Percentiles rank a stretch among this genome's conserved stretches.
These are phyloP conservation scores for Mortierella claussenii DNA, from an alignment of 192 early-diverging fungal genomes.

Conservation along the genomic window DNA sequence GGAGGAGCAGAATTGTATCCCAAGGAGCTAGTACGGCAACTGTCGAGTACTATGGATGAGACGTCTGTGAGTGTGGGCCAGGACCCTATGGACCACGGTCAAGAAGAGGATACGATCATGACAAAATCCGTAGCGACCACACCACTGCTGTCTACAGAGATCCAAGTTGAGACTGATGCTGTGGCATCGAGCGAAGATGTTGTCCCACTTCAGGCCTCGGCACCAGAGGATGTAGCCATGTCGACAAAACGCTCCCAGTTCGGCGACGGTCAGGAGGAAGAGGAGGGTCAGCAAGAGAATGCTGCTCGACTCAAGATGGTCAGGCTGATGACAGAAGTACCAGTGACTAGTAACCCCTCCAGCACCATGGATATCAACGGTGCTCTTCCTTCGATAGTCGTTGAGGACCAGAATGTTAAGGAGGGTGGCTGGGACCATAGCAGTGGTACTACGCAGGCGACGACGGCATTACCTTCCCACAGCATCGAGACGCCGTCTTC, in stretches of 20 bases:
- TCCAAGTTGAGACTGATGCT: neutral
- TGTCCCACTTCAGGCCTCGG: neutral
- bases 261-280: constrained; percentile 5
- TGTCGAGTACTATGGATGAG: neutral
- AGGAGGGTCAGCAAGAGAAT: constrained; percentile 11
- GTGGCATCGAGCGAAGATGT: neutral
- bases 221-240: neutral
- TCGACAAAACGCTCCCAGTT: neutral
- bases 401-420: neutral
- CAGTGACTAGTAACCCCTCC: neutral
- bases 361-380: neutral
- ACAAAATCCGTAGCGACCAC: neutral
- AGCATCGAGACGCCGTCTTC: constrained; percentile 7
- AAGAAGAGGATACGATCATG: neutral
- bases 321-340: neutral
- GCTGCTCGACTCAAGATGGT: constrained; percentile 13
- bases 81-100: no score
- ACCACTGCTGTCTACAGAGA: no score
- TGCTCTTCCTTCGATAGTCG: neutral
- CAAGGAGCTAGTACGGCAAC: constrained; percentile 38
- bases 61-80: no score
- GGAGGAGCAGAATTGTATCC: constrained; percentile 47
- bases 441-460: neutral
- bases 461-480: neutral
- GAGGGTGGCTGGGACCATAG: neutral